Evolutionary conservation across 345 rosid genomes (phyloP).

Genomic region (Camelina sativa): DNA sequence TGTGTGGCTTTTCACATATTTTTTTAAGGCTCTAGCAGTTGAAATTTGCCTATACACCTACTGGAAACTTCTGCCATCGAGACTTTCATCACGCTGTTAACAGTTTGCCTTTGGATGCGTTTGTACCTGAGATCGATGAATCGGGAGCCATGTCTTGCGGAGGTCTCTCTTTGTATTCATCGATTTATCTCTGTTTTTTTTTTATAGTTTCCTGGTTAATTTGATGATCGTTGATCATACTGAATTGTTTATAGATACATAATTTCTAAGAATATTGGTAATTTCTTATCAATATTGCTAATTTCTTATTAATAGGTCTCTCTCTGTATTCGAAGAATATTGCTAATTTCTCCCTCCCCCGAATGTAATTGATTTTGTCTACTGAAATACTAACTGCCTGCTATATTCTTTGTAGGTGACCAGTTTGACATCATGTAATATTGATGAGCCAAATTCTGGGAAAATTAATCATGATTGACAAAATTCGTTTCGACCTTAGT

Average conservation of each 20-base stretch:
- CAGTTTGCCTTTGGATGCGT: constrained; percentile 63
- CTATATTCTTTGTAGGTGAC: too few relatives aligned
- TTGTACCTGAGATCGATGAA: constrained; percentile 61
- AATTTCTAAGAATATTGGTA: too few relatives aligned
- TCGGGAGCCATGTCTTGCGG: constrained; percentile 51
- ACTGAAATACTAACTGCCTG: too few relatives aligned
- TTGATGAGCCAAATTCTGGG: too few relatives aligned
- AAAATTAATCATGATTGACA: too few relatives aligned
- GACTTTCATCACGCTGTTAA: constrained; percentile 86
- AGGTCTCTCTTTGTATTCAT: constrained; percentile 42
- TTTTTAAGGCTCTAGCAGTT: constrained; percentile 50
- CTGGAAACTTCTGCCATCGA: constrained; percentile 64
- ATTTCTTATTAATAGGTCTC: too few relatives aligned
- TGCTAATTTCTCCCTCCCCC: too few relatives aligned
- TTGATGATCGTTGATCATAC: background rate
- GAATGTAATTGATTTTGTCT: too few relatives aligned
- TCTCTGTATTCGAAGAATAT: too few relatives aligned
- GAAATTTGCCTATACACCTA: constrained; percentile 65
- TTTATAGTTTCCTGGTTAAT: background rate
- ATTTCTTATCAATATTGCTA: too few relatives aligned
- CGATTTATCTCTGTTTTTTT: background rate
- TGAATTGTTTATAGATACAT: constrained; percentile 47
- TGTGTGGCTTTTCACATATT: constrained; percentile 18
- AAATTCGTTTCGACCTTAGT: too few relatives aligned
- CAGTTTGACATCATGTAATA: too few relatives aligned